These are phyloP conservation scores for Wallacemonas sp. DNA, from an alignment of 208 protist genomes.

Conservation along the genomic window DNA sequence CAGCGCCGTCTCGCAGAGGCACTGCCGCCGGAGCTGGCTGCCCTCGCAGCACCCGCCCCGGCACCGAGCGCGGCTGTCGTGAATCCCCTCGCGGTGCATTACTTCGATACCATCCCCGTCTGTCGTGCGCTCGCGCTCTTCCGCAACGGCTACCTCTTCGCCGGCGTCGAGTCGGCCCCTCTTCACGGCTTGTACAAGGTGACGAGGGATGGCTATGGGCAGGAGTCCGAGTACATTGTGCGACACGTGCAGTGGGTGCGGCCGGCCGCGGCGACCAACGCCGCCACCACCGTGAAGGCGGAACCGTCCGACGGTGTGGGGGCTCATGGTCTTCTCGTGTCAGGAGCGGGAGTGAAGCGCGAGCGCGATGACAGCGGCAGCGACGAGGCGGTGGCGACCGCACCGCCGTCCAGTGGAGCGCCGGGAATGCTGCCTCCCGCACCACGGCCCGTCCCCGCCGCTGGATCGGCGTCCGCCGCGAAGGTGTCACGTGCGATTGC, in stretches of 20 bases:
- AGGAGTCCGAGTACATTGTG: constrained; percentile 70
- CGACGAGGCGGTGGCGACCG: background rate
- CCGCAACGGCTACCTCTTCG: constrained; percentile 95
- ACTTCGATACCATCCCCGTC: constrained; percentile 98
- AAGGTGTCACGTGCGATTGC: constrained; percentile 36
- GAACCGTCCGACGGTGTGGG: background rate
- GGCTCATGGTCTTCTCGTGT: no score
- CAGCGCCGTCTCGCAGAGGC: constrained; percentile 14
- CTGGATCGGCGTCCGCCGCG: constrained; percentile 5
- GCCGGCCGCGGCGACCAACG: constrained; percentile 9
- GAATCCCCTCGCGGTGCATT: constrained; percentile 86
- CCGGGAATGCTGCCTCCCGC: constrained; percentile 1
- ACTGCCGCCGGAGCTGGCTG: constrained; percentile 14
- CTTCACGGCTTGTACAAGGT: constrained; percentile 95
- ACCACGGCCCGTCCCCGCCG: background rate
- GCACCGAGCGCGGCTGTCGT: constrained; percentile 23
- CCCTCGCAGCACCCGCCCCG: background rate
- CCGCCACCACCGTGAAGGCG: constrained; percentile 4
- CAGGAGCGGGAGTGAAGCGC: constrained; percentile 19
- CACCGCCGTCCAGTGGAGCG: background rate
- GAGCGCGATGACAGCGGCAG: constrained; percentile 11
- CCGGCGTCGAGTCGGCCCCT: constrained; percentile 92
- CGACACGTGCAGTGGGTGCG: constrained; percentile 38
- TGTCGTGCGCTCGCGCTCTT: constrained; percentile 91
- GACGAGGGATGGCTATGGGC: constrained; percentile 73